These are phyloP conservation scores for Aspergillus conjunctus DNA, from an alignment of 495 filamentous ascomycete genomes.

Conservation along the genomic window DNA sequence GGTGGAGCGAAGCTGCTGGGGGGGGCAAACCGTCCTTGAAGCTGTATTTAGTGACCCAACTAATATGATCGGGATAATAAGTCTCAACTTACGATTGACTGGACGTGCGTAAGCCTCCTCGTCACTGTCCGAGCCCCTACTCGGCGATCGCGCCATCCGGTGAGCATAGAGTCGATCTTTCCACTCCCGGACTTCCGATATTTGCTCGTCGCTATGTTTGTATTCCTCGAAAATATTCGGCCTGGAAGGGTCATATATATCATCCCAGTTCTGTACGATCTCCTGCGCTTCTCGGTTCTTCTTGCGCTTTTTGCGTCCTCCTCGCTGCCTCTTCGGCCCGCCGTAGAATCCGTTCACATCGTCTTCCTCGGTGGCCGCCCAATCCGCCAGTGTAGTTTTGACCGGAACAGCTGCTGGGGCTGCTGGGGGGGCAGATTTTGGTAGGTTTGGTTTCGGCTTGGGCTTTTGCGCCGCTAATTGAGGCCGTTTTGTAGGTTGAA, in stretches of 20 bases:
- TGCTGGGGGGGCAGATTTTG: conserved; percentile 40
- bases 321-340: conserved; percentile 68
- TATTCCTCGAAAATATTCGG: conserved; percentile 91
- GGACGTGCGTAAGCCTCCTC: conserved; percentile 54
- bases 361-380: conserved; percentile 77
- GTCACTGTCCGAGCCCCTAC: conserved; percentile 60
- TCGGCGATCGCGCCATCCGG: conserved; percentile 54
- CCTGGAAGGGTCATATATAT: conserved; percentile 82
- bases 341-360: conserved; percentile 66
- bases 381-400: conserved; percentile 80
- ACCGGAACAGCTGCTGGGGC: conserved; percentile 30
- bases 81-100: conserved; percentile 51
- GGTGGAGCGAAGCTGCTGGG: conserved; percentile 76
- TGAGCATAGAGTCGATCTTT: conserved; percentile 82
- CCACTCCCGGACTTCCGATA: conserved; percentile 82
- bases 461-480: conserved; percentile 68
- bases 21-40: conserved; percentile 69
- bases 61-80: neutral
- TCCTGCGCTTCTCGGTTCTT: conserved; percentile 67
- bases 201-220: conserved; percentile 79
- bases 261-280: conserved; percentile 81
- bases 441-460: conserved; percentile 59
- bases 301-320: conserved; percentile 86
- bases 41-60: conserved; percentile 7
- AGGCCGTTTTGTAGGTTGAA: conserved; percentile 83